These are phyloP conservation scores for Ogataea chonburiensis DNA, from an alignment of 805 yeast genomes.

Conservation along the genomic window DNA sequence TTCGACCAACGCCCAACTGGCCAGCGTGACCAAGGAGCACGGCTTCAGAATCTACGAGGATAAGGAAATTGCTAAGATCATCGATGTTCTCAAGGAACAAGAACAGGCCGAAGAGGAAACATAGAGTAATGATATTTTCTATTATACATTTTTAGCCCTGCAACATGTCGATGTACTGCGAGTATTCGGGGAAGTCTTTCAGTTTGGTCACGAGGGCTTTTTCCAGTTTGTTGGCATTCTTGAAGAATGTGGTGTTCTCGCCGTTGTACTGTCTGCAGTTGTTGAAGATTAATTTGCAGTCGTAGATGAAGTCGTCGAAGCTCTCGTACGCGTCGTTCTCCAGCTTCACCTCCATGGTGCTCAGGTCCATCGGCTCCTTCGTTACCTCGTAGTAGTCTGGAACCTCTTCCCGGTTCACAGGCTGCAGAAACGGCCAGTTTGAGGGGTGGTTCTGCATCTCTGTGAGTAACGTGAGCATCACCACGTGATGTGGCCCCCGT, in stretches of 20 bases:
- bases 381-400: conserved; percentile 95
- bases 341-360: conserved; percentile 91
- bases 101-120: conserved; percentile 44
- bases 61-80: conserved; percentile 77
- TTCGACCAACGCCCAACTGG: conserved; percentile 91
- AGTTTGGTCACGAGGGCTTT: conserved; percentile 80
- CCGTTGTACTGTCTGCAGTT: conserved; percentile 93
- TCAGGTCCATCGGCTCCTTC: conserved; percentile 96
- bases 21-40: conserved; percentile 80
- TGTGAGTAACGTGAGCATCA: conserved; percentile 82
- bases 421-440: conserved; percentile 96
- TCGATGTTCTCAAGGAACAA: conserved; percentile 71
- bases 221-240: conserved; percentile 91
- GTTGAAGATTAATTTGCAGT: conserved; percentile 79
- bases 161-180: conserved; percentile 66
- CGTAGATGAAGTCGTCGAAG: conserved; percentile 89
- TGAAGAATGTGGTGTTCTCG: conserved; percentile 91
- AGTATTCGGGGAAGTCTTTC: conserved; percentile 88
- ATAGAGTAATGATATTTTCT: conserved; percentile 6
- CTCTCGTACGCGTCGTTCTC: conserved; percentile 90
- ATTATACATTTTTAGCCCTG: conserved; percentile 15
- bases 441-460: conserved; percentile 94
- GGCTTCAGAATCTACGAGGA: conserved; percentile 88
- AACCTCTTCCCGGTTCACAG: conserved; percentile 91
- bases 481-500: conserved; percentile 90